A percentile compares a stretch with the other conserved stretches of the same genome.
phyloP scores from a whole-genome alignment of 371 early-diverging fungal genomes.

The Aphelidium insulamus region DNA sequence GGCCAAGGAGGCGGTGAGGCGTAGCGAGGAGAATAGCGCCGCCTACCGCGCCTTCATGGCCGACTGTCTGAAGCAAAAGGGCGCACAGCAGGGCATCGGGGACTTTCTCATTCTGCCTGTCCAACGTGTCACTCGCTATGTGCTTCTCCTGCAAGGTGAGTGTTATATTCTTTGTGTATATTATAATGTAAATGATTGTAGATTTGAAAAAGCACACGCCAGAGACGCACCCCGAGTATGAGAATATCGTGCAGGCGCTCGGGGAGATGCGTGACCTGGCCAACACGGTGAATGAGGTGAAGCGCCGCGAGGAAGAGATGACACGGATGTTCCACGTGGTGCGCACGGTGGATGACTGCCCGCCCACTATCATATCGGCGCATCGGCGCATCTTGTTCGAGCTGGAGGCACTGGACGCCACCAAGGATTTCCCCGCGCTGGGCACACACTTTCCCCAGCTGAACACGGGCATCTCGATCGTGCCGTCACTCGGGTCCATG shows the following conservation, averaged over 20 bases:
- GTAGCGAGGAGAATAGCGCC: neutral
- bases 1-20: neutral
- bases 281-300: constrained; percentile 15
- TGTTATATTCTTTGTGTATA: too few relatives aligned
- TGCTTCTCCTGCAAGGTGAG: constrained; percentile 12
- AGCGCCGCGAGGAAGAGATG: constrained; percentile 15
- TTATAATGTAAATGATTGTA: too few relatives aligned
- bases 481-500: neutral
- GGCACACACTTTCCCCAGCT: neutral
- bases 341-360: neutral
- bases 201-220: constrained; percentile 19
- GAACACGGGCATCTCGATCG: too few relatives aligned
- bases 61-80: neutral
- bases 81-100: neutral
- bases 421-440: neutral
- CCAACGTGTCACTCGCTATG: constrained; percentile 12
- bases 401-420: neutral
- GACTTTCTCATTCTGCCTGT: constrained; percentile 15
- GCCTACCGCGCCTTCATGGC: neutral
- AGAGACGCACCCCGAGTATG: constrained; percentile 13
- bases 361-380: neutral
- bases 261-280: constrained; percentile 14
- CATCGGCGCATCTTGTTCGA: neutral
- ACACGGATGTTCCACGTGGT: constrained; percentile 1
- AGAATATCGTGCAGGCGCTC: constrained; percentile 8